Base-by-base conservation (phyloP, 2,329 filamentous ascomycete genomes). In the Diaporthe caulivora region DNA sequence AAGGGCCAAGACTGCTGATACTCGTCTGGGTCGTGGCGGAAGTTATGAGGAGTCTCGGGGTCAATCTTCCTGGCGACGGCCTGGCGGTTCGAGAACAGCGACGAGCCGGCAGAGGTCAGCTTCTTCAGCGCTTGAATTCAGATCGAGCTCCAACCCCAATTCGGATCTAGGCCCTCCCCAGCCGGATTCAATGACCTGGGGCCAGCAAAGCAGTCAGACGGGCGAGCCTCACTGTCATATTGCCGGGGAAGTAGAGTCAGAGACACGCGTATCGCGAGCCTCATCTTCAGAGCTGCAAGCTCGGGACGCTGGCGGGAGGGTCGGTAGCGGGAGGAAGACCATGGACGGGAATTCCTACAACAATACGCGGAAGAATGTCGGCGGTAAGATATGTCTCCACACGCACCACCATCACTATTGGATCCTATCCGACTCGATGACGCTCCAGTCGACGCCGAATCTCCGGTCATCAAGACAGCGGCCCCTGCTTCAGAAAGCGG, bases 371-470 rank as follows among this genome's bases (percentile, higher is more conserved):
- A 44, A 69, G 18, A 44, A 29, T 0, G 6, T 11, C 7, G 65
- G 67, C 15, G 70, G 55, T 24, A 72, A 73, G 42, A 42, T 87
- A 76, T 90, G 89, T 77, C 76, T 90, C 73, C 89, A 91, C 79
- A 89, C 86, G 76, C 89, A 91, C 77, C 88, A 91, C 77, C 89
- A 91, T 80, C 89, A 91, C 82, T 91, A 91, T 83, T 91, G 89
- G 89, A 75, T 75, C 31, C 67, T 69, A 13, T 72, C 74, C 17
- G 70, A 67, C 34, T 54, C 72, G 3, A 29, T 51, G 37, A 44
- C 49, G 42, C 71, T 74, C 47, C 40, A 70, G 64, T 47, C 72
- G 17, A 42, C 49, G 37, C 31, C 67, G 29, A 54, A 54, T 18
- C 71, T 71, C 31, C 53, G 74, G 21, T 75, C 71, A 17, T 75